Evolutionary conservation across 441 rosid species (phyloP).

Genomic region (Populus hybrid): DNA sequence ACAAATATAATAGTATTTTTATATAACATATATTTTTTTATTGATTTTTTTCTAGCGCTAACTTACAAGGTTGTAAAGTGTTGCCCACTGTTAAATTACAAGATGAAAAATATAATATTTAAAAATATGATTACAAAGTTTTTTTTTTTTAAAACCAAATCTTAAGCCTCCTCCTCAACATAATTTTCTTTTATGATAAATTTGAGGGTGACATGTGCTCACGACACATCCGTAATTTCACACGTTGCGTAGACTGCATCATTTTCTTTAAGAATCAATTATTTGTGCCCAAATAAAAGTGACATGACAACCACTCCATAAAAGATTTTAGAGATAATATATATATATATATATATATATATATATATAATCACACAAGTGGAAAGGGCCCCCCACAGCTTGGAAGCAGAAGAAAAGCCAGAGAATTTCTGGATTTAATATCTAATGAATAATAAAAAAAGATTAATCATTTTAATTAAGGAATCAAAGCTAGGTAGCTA

Average conservation of each 20-base stretch:
- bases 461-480: background rate
- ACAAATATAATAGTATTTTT: no score
- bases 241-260: background rate
- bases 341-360: no score
- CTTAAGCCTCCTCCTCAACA: no score
- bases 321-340: background rate
- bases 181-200: no score
- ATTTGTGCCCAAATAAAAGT: background rate
- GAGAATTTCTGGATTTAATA: background rate
- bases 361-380: background rate
- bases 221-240: background rate
- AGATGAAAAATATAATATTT: no score
- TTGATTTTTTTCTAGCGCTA: no score
- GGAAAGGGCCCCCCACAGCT: constrained; percentile 5
- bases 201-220: no score
- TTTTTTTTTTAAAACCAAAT: no score
- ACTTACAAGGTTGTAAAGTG: no score
- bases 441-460: background rate
- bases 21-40: no score
- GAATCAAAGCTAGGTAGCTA: background rate
- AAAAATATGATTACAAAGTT: no score
- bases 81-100: no score
- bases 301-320: constrained; percentile 23
- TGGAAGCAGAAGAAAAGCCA: constrained; percentile 5
- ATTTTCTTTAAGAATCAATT: background rate